Evolutionary conservation across 441 rosid species (phyloP).

Genomic region (Euphorbia celastroides): DNA sequence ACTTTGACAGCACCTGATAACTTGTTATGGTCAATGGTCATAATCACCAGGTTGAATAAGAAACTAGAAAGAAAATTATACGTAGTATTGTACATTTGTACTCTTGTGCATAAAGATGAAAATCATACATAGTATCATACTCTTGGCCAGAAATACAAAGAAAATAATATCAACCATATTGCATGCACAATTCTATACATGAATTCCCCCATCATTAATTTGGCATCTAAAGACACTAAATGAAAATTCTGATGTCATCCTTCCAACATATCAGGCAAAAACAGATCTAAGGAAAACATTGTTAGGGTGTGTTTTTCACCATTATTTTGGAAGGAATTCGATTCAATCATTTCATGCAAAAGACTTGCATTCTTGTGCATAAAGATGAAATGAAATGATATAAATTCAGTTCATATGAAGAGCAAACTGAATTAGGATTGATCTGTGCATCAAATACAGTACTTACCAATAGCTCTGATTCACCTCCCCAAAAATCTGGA

Average conservation of each 20-base stretch:
- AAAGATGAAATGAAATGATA: not conserved
- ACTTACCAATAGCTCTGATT: constrained; percentile 86
- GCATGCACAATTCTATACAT: not conserved
- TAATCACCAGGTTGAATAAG: constrained; percentile 1
- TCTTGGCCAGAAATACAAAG: not conserved
- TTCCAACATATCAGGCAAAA: not conserved
- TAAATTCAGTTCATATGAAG: not conserved
- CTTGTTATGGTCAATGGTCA: constrained; percentile 15
- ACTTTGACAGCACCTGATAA: constrained; percentile 70
- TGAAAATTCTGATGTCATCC: not conserved
- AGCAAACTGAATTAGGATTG: not conserved
- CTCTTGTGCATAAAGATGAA: no score
- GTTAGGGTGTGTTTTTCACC: not conserved
- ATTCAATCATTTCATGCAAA: no score
- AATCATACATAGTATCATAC: not conserved
- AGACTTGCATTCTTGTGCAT: no score
- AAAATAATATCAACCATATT: not conserved
- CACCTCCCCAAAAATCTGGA: constrained; percentile 94
- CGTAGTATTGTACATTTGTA: no score
- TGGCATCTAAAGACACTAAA: not conserved
- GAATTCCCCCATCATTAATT: not conserved
- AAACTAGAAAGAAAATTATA: not conserved
- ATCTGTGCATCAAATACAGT: constrained; percentile 13
- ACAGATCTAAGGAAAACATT: not conserved
- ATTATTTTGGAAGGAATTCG: no score